Evolutionary conservation across 78 protist genomes (phyloP).

Genomic region (Trichosphaerium sp.): DNA sequence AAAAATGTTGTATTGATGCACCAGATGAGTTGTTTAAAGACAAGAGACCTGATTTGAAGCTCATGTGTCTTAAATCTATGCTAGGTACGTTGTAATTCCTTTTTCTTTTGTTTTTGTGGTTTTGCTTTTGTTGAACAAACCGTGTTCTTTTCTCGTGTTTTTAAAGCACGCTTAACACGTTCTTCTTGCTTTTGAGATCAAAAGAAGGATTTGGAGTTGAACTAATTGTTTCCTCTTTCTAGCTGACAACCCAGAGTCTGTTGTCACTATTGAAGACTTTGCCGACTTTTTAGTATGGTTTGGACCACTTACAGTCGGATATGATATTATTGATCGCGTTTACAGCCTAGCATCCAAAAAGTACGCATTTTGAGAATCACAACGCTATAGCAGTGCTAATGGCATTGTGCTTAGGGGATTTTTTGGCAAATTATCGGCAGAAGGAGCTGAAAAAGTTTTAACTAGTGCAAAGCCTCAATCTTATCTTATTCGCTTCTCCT

Average conservation of each 20-base stretch:
- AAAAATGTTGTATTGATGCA: constrained; percentile 11
- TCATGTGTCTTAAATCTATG: constrained; percentile 19
- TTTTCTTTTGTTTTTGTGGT: too few relatives aligned
- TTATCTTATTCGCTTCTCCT: too few relatives aligned
- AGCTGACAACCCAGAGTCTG: too few relatives aligned
- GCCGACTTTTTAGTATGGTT: constrained; percentile 42
- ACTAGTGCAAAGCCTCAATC: too few relatives aligned
- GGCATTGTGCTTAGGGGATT: constrained; percentile 12
- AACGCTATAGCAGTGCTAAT: neutral
- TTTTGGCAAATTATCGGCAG: constrained; percentile 29
- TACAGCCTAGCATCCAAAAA: constrained; percentile 16
- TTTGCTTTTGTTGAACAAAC: too few relatives aligned
- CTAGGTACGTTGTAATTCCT: too few relatives aligned
- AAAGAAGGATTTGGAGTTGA: constrained; percentile 17
- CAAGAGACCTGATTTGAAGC: constrained; percentile 1
- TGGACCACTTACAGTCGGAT: constrained; percentile 36
- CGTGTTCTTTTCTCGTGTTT: too few relatives aligned
- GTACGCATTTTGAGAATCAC: neutral
- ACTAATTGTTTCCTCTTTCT: too few relatives aligned
- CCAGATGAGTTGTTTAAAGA: too few relatives aligned
- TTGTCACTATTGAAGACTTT: constrained; percentile 31
- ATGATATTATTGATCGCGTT: constrained; percentile 24
- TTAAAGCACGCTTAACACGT: too few relatives aligned
- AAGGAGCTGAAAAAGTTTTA: too few relatives aligned
- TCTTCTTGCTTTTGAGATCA: constrained; percentile 19